These are phyloP conservation scores for Quercus tomentella DNA, from an alignment of 331 rosid species.

Conservation along the genomic window DNA sequence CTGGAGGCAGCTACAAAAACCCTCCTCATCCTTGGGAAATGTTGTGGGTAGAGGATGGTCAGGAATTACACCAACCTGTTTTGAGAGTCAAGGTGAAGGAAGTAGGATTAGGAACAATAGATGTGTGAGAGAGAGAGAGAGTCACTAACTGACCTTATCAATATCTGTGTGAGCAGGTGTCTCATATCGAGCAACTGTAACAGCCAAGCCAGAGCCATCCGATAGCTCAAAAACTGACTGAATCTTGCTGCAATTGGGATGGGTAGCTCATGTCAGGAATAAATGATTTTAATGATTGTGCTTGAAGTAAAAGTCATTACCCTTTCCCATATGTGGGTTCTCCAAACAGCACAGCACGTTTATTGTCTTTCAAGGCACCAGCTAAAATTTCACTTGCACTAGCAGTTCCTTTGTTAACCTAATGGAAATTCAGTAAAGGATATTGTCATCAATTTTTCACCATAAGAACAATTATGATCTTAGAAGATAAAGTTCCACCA, in stretches of 20 bases:
- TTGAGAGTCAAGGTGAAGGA: background rate
- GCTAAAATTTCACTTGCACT: constrained; percentile 99
- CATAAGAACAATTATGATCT: background rate
- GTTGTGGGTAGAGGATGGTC: constrained; percentile 81
- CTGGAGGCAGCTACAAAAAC: constrained; percentile 79
- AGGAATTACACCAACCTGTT: constrained; percentile 89
- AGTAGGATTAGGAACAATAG: background rate
- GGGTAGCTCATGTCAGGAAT: constrained; percentile 25
- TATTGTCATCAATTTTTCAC: background rate
- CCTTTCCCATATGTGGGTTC: constrained; percentile 98
- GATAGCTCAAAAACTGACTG: constrained; percentile 94
- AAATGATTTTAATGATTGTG: background rate
- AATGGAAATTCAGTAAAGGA: constrained; percentile 17
- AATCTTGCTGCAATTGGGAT: constrained; percentile 67
- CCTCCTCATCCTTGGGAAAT: constrained; percentile 85
- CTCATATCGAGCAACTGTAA: constrained; percentile 94
- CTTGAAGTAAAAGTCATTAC: constrained; percentile 36
- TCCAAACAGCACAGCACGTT: constrained; percentile 84
- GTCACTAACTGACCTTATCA: constrained; percentile 47
- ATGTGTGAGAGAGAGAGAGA: background rate
- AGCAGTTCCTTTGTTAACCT: constrained; percentile 99
- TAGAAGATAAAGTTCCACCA: background rate
- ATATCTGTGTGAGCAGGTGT: constrained; percentile 85
- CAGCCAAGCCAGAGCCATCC: constrained; percentile 94
- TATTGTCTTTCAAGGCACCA: constrained; percentile 94